Evolutionary conservation across 352 stramenopile genomes (phyloP).

Genomic region (Globisporangium okanoganense): DNA sequence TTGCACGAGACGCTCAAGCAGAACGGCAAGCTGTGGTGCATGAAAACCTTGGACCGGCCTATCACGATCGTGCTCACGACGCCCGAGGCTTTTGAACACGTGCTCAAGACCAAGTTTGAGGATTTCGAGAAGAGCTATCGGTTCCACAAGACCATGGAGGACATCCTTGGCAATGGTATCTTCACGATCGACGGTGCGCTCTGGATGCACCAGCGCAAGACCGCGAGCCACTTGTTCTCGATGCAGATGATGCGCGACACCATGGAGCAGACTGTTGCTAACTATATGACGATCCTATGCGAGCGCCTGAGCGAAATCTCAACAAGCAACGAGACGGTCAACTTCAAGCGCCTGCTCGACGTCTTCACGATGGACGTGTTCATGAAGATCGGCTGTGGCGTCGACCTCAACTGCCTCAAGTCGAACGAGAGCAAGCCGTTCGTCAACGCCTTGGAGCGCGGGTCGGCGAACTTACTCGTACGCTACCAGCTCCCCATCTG

Average conservation of each 20-base stretch:
- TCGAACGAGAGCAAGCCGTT: constrained; percentile 19
- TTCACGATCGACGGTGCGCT: constrained; percentile 36
- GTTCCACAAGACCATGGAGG: constrained; percentile 16
- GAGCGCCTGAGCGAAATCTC: background rate
- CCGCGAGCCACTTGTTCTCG: constrained; percentile 75
- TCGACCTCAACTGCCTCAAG: constrained; percentile 27
- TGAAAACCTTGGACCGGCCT: constrained; percentile 2
- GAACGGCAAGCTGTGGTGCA: constrained; percentile 12
- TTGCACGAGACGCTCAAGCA: constrained; percentile 26
- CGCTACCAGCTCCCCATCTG: constrained; percentile 19
- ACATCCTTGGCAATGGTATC: constrained; percentile 58
- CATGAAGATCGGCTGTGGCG: constrained; percentile 47
- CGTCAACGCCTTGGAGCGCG: constrained; percentile 29
- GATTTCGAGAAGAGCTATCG: constrained; percentile 43
- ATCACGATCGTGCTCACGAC: constrained; percentile 25
- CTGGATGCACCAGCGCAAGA: constrained; percentile 28
- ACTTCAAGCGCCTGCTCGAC: constrained; percentile 29
- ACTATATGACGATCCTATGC: constrained; percentile 14
- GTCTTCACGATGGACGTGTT: constrained; percentile 56
- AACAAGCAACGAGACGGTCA: background rate
- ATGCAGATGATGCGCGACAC: constrained; percentile 25
- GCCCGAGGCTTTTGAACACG: constrained; percentile 22
- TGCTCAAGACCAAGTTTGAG: constrained; percentile 43
- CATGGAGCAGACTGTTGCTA: constrained; percentile 23
- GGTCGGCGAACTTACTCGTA: constrained; percentile 8